Percentiles rank a stretch among this genome's conserved stretches.
These are phyloP conservation scores for Xylaria polymorpha DNA, from an alignment of 2,329 filamentous ascomycete species.

Conservation along the genomic window DNA sequence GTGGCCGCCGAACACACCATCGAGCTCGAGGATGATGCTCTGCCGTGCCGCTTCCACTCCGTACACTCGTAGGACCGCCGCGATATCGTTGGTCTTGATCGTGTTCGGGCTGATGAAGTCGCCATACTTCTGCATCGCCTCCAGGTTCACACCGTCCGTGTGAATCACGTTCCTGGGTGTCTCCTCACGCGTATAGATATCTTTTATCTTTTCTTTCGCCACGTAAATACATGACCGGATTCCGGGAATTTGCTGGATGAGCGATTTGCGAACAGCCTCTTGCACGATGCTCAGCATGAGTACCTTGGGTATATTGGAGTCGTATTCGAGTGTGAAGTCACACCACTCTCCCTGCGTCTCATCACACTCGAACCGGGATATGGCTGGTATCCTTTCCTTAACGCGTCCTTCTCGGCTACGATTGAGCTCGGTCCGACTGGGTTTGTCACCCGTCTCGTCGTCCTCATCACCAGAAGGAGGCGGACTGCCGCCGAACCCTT, in stretches of 20 bases:
- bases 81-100: constrained; percentile 93
- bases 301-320: constrained; percentile 83
- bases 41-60: constrained; percentile 92
- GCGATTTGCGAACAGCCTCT: constrained; percentile 77
- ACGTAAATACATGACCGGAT: constrained; percentile 79
- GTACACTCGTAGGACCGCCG: constrained; percentile 84
- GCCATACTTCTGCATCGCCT: constrained; percentile 89
- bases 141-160: constrained; percentile 87
- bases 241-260: constrained; percentile 87
- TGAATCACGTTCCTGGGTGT: constrained; percentile 70
- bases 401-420: constrained; percentile 71
- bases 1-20: constrained; percentile 87
- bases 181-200: constrained; percentile 61
- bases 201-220: constrained; percentile 65
- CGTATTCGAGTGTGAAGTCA: constrained; percentile 85
- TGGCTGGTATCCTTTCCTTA: constrained; percentile 70
- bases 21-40: constrained; percentile 88
- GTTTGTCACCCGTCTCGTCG: constrained; percentile 53
- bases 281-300: constrained; percentile 94
- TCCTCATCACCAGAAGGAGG: constrained; percentile 55
- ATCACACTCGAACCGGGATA: constrained; percentile 84
- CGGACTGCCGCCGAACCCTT: constrained; percentile 64
- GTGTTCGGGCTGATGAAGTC: constrained; percentile 87
- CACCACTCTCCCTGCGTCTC: constrained; percentile 78
- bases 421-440: constrained; percentile 44